These are phyloP conservation scores for Botrytis medusae DNA, from an alignment of 2,329 filamentous ascomycete species.

Conservation along the genomic window DNA sequence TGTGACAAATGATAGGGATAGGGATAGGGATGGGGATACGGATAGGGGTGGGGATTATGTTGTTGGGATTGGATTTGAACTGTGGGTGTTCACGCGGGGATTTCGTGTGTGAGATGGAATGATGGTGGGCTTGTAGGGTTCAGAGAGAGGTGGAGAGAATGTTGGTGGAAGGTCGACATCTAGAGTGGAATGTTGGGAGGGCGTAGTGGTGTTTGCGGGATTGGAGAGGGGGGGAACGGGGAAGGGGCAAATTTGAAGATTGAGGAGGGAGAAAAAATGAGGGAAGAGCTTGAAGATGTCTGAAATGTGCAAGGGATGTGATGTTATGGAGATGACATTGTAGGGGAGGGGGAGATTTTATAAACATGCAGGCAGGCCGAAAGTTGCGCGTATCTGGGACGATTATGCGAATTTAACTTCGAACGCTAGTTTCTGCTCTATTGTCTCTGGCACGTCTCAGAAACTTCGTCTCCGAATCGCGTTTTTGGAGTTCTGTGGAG, in stretches of 20 bases:
- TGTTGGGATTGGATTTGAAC: not conserved
- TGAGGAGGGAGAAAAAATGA: rapidly evolving
- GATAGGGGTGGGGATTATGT: not conserved
- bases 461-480: not conserved
- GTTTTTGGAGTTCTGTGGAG: not conserved
- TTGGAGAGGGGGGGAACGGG: no score
- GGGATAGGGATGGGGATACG: no score
- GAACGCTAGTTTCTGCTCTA: not conserved
- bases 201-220: not conserved
- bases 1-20: not conserved
- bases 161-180: not conserved
- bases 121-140: not conserved
- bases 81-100: not conserved
- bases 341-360: not conserved
- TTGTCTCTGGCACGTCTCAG: not conserved
- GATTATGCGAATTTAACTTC: rapidly evolving
- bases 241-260: not conserved
- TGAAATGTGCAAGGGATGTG: not conserved
- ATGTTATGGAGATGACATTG: not conserved
- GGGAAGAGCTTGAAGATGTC: not conserved
- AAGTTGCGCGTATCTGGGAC: not conserved
- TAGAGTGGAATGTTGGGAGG: not conserved
- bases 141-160: not conserved
- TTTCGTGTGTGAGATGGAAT: not conserved
- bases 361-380: not conserved